Evolutionary conservation across 2,329 filamentous ascomycete species (phyloP), one percentile per base, ranked within the genome.

Genomic region (Stachybotrys echinatus): DNA sequence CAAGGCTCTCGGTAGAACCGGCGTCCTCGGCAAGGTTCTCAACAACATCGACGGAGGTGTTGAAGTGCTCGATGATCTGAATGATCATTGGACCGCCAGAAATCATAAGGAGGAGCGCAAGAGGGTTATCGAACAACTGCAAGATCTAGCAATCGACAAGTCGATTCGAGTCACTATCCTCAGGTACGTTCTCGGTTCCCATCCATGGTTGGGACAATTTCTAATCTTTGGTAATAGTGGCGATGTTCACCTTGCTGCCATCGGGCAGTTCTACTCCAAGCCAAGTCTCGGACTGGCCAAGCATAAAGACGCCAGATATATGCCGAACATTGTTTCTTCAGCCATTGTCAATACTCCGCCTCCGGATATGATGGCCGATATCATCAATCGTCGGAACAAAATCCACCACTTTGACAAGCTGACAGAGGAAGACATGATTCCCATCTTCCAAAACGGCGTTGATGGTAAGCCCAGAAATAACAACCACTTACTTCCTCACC

Each of bases 61-160:
- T 6, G 94, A 97, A 67, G 88, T 97, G 14, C 74, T 95, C 23
- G 92, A 96, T 63, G 91, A 95, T 60, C 73, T 96, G 10, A 92
- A 96, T 64, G 94, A 97, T 66, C 92, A 99, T 65, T 99, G 94
- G 94, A 96, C 92, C 1, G 89, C 92, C 37, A 95, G 90, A 64
- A 89, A 91, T 63, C 92, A 97, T 73, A 99, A 97, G 65, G 78
- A 83, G 22, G 94, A 99, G 69, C 84, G 94, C 47, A 89, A 85
- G 54, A 87, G 89, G 67, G 77, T 97, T 54, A 83, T 99, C 39
- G 88, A 94, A 64, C 91, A 96, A 60, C 74, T 99, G 22, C 95
- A 99, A 68, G 90, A 96, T 61, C 77, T 99, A 52, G 92, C 95
- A 8, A 90, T 89, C 20, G 90, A 94, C 65, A 95, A 95, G 66